Evolutionary conservation across 352 stramenopile species (phyloP), one percentile per base, ranked within the genome.

Genomic region (Globisporangium mamillatum): DNA sequence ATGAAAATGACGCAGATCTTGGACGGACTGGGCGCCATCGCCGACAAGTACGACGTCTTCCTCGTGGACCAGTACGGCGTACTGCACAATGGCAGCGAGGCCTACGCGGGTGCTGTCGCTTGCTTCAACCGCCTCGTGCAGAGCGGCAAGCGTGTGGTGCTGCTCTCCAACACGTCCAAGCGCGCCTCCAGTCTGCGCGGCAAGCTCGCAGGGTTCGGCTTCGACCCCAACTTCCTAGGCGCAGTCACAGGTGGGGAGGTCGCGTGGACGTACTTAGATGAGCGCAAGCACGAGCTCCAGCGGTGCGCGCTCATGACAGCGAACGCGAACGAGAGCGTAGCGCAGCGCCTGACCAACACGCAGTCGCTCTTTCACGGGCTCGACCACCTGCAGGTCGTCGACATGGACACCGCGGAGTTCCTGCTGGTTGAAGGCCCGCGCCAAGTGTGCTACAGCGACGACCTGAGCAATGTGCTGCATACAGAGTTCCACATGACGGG

Each of bases 61-160:
- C 82, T 98, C 62, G 76, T 97, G 22, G 92, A 98, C 78, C 92
- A 98, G 77, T 98, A 90, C 64, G 92, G 92, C 52, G 92, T 98
- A 24, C 74, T 98, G 66, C 92, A 98, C 77, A 96, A 98, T 81
- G 92, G 92, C 63, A 82, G 77, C 4, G 41, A 78, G 27, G 74
- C 78, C 22, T 86, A 97, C 63, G 69, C 79, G 16, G 85, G 84
- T 38, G 85, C 89, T 10, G 73, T 86, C 14, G 77, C 87, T 34
- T 89, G 76, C 38, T 89, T 97, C 44, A 71, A 84, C 36, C 41
- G 65, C 10, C 77, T 98, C 57, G 32, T 84, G 4, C 46, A 73
- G 8, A 63, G 71, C 9, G 71, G 75, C 34, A 97, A 97, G 73
- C 82, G 82, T 59, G 77, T 97, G 22, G 79, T 97, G 58, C 83